Evolutionary conservation across 2,329 filamentous ascomycete genomes (phyloP).

Genomic region (Trichoderma sp.): DNA sequence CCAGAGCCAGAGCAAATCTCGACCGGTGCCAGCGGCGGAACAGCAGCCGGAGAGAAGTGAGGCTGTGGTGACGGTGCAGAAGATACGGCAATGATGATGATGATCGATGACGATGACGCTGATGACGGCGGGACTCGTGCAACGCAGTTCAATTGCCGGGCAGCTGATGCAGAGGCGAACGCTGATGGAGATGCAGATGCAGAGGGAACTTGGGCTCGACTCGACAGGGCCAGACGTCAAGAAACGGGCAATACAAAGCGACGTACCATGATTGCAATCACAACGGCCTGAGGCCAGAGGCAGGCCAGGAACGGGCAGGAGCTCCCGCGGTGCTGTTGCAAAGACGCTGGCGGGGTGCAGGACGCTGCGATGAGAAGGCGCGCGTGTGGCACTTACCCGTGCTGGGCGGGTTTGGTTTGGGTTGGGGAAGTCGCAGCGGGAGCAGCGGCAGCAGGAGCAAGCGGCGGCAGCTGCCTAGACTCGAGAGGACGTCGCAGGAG

Average conservation of each 20-base stretch:
- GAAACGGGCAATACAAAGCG: slow-evolving; percentile 4
- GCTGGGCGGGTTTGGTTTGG: slow-evolving; percentile 18
- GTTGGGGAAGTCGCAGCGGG: slow-evolving; percentile 14
- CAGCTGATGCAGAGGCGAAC: slow-evolving; percentile 1
- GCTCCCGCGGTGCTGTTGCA: slow-evolving; percentile 20
- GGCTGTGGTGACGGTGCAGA: background rate
- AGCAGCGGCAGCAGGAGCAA: slow-evolving; percentile 13
- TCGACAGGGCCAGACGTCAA: slow-evolving; percentile 3
- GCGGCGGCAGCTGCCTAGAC: background rate
- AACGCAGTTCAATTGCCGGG: slow-evolving; percentile 25
- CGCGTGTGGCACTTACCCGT: slow-evolving; percentile 27
- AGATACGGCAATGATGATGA: slow-evolving; percentile 17
- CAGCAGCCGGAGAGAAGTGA: background rate
- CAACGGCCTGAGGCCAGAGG: slow-evolving; percentile 19
- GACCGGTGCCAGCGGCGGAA: background rate
- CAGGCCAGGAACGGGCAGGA: slow-evolving; percentile 26
- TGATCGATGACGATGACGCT: slow-evolving; percentile 24
- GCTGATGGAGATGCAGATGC: background rate
- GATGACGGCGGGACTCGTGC: slow-evolving; percentile 12
- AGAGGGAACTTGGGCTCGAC: background rate
- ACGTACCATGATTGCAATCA: slow-evolving; percentile 25
- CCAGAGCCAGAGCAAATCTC: background rate
- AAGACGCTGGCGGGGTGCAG: slow-evolving; percentile 6
- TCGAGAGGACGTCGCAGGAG: background rate
- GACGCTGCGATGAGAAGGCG: slow-evolving; percentile 22